phyloP scores from a whole-genome alignment of 106 monocot genomes.

The Gastrodia elata region DNA sequence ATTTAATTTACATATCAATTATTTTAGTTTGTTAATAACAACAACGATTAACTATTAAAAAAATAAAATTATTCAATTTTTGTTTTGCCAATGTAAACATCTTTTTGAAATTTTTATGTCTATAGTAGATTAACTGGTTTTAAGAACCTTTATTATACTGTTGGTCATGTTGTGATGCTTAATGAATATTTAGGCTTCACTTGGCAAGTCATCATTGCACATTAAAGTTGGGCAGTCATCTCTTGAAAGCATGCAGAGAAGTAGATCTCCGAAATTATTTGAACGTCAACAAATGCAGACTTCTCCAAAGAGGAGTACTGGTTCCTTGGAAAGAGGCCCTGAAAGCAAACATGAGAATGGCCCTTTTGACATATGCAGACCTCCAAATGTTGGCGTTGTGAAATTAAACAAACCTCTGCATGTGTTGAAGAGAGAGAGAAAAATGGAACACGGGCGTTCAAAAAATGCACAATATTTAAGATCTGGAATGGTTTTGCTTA shows the following conservation, averaged over 20 bases:
- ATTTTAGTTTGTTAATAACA: too few species aligned
- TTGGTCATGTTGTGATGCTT: background rate
- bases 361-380: slow-evolving; percentile 34
- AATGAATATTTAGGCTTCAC: slow-evolving; percentile 12
- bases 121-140: too few species aligned
- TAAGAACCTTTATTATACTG: background rate
- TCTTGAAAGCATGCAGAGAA: background rate
- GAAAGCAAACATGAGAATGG: slow-evolving; percentile 6
- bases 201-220: background rate
- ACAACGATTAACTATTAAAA: too few species aligned
- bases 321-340: background rate
- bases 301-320: slow-evolving; percentile 7
- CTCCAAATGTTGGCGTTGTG: background rate
- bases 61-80: too few species aligned
- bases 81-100: too few species aligned
- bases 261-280: slow-evolving; percentile 2
- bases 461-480: slow-evolving; percentile 13
- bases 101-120: too few species aligned
- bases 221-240: background rate
- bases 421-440: slow-evolving; percentile 31
- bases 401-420: slow-evolving; percentile 24
- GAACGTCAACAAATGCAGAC: slow-evolving; percentile 6
- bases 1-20: too few species aligned
- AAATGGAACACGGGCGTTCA: slow-evolving; percentile 5
- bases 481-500: slow-evolving; percentile 53